phyloP scores from a whole-genome alignment of 2,329 filamentous ascomycete genomes.

The Gliomastix tumulicola region DNA sequence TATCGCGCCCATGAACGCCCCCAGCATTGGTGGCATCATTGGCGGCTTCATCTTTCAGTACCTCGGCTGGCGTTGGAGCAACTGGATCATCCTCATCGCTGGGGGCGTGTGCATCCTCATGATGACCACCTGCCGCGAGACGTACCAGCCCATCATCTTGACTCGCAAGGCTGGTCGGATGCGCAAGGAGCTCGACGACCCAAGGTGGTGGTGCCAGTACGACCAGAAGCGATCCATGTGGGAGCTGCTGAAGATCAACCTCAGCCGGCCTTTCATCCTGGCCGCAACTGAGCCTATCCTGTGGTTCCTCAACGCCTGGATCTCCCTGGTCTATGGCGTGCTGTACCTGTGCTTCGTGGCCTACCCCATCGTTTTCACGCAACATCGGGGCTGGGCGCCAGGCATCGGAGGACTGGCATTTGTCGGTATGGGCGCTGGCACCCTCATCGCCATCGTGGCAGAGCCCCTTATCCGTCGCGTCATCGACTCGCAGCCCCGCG shows the following conservation, averaged over 20 bases:
- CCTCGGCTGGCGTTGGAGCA: slow-evolving; percentile 82
- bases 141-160: slow-evolving; percentile 67
- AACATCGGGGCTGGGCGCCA: slow-evolving; percentile 68
- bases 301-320: slow-evolving; percentile 64
- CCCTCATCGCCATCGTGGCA: slow-evolving; percentile 50
- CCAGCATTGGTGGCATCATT: slow-evolving; percentile 58
- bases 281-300: slow-evolving; percentile 75
- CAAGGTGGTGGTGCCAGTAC: slow-evolving; percentile 73
- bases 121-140: slow-evolving; percentile 61
- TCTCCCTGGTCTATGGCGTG: slow-evolving; percentile 79
- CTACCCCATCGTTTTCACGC: slow-evolving; percentile 76
- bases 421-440: slow-evolving; percentile 59
- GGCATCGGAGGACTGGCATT: slow-evolving; percentile 73
- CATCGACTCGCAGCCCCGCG: slow-evolving; percentile 69
- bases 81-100: slow-evolving; percentile 73
- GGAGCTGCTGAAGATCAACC: slow-evolving; percentile 64
- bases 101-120: slow-evolving; percentile 53
- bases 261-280: slow-evolving; percentile 72
- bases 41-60: slow-evolving; percentile 66
- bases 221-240: slow-evolving; percentile 62
- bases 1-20: slow-evolving; percentile 79
- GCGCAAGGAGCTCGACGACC: slow-evolving; percentile 63
- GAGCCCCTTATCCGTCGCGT: slow-evolving; percentile 70
- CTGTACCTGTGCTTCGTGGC: slow-evolving; percentile 87
- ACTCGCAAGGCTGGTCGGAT: slow-evolving; percentile 56